These are phyloP conservation scores for Pichia sp. DNA, from an alignment of 1,139 yeast genomes.

Conservation along the genomic window DNA sequence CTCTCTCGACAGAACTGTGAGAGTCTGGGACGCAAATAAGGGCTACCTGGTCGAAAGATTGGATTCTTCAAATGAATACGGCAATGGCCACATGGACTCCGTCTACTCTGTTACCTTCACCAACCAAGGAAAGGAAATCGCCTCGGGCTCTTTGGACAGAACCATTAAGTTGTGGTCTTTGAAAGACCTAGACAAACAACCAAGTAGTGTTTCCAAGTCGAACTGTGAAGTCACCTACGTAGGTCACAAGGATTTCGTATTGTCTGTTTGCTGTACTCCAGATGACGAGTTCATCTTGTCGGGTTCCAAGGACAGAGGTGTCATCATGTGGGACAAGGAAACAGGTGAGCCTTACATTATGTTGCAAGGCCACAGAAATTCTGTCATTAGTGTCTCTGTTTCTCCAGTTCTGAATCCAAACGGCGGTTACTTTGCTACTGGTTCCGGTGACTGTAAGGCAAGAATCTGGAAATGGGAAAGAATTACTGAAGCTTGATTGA, in stretches of 20 bases:
- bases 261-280: conserved; percentile 92
- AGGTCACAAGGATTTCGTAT: conserved; percentile 95
- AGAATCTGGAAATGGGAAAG: conserved; percentile 84
- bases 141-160: conserved; percentile 92
- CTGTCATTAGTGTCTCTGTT: conserved; percentile 92
- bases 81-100: conserved; percentile 94
- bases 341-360: conserved; percentile 91
- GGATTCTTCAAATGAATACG: conserved; percentile 81
- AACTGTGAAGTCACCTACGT: conserved; percentile 89
- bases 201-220: conserved; percentile 42
- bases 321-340: conserved; percentile 92
- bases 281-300: conserved; percentile 88
- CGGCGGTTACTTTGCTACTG: conserved; percentile 89
- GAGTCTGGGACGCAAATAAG: conserved; percentile 96
- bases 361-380: conserved; percentile 96
- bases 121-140: conserved; percentile 86
- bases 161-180: conserved; percentile 95
- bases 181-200: conserved; percentile 48
- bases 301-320: conserved; percentile 97
- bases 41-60: conserved; percentile 90
- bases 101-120: conserved; percentile 95
- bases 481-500: conserved; percentile 10
- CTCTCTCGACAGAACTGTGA: conserved; percentile 87
- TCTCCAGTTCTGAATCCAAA: conserved; percentile 48
- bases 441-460: conserved; percentile 97